Evolutionary conservation across 371 early-diverging fungal genomes (phyloP), one percentile per base, ranked within the genome.

Genomic region (Mucor plumbeus): DNA sequence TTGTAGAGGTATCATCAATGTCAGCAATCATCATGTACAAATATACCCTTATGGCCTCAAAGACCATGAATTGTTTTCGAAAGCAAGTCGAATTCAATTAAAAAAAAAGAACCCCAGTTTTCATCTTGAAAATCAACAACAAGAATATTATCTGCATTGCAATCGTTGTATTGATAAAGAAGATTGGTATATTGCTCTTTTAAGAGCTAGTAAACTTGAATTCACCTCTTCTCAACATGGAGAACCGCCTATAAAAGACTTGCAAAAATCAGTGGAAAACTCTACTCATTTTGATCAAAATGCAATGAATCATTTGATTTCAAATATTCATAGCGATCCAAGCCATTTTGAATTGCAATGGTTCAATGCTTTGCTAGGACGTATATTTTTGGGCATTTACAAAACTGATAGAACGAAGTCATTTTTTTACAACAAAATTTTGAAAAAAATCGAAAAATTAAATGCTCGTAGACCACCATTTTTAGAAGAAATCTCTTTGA

Each of bases 281-380:
- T 75, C 75, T 21, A 79, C 85, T 1, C 79, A 76, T 15, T 87
- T 89, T 66, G 87, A 87, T 48, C 66, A 63, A 19, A 64, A 69
- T n/a, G 88, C 89, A 0, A 83, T 89, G 64, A 70, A 82, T 34
- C 71, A 80, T 50, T 73, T 87, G 50, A 82, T 87, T 19, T 77
- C 72, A n/a, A 83, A 71, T 41, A 74, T 90, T 58, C 86, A 79
- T 63, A 87, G 80, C 34, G 81, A 81, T 70, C 84, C 83, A 36
- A 80, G 74, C 43, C 85, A 86, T 21, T 80, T 79, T 8, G 81
- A 88, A 44, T 81, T 85, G 43, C 88, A 89, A 47, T 95, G 97
- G 97, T 85, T 97, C 33, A 97, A 97, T 74, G 95, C 94, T 0
- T 80, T 95, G 9, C 61, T 95, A 8, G 96, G 97, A 1, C 84